Base-by-base conservation (phyloP, 805 yeast genomes). In the Sungouiella blattae region DNA sequence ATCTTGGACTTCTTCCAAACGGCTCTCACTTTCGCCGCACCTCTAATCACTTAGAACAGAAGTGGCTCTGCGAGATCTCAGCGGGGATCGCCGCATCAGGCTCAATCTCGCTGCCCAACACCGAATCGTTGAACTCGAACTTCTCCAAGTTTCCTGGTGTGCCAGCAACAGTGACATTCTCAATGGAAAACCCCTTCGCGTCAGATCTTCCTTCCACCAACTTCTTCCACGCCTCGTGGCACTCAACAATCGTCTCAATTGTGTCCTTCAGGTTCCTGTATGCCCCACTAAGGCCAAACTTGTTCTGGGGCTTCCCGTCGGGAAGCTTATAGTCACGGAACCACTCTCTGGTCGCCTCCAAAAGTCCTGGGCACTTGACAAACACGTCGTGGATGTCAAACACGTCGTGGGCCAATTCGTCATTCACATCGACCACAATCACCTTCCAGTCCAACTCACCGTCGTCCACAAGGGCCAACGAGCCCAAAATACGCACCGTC, bases 321-420 rank as follows among this genome's bases (percentile, higher is more conserved):
- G 98, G 97, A 51, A 88, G 77, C 69, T 93, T 93, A 80, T 93
- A 93, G 67, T 89, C 88, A 64, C 94, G 84, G 80, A 93, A 93
- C 98, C 98, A 93, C 68, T 86, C 95, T 64, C 88, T 82, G 40
- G 98, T 93, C 47, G 95, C 84, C 61, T 95, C 85, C 58, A 93
- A 71, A 40, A 93, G 73, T 36, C 96, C 96, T 41, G 98, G 98
- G 64, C 89, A 80, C 60, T 83, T 81, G 55, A 75, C 77, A 64
- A 78, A 88, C 46, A 93, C 95, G 55, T 93, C 97, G 65, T 85
- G 91, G 51, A 93, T 80, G 63, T 88, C 96, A 59, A 83, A 77
- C 54, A 93, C 70, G 68, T 88, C 83, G 40, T 83, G 58, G 42
- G 97, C 95, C 52, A 89, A 75, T 49, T 95, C 95, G 61, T 93